Evolutionary conservation across 352 stramenopile genomes (phyloP).

Genomic region (Pythium biforme): DNA sequence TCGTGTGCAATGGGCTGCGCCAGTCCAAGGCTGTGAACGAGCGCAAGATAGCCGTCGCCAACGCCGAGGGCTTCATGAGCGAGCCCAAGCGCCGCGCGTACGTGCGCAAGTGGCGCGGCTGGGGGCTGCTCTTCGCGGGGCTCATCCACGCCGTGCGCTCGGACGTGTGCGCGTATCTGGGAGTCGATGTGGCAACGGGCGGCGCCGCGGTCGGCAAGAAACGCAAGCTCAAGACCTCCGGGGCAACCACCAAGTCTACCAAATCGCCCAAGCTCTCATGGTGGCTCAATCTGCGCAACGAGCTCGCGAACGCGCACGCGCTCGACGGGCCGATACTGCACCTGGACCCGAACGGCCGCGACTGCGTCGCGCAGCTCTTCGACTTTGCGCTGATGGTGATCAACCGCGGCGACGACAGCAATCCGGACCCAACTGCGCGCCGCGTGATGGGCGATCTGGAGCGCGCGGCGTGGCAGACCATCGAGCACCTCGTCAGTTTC

Average conservation of each 20-base stretch:
- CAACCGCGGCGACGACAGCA: conserved; percentile 30
- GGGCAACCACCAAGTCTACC: conserved; percentile 20
- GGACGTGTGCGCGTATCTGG: conserved; percentile 50
- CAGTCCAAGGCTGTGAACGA: conserved; percentile 39
- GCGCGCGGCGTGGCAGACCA: conserved; percentile 63
- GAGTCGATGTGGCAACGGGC: not conserved
- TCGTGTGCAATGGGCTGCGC: conserved; percentile 44
- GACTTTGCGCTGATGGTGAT: conserved; percentile 53
- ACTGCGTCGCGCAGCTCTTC: conserved; percentile 58
- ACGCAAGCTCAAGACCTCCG: conserved; percentile 13
- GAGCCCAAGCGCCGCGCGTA: conserved; percentile 45
- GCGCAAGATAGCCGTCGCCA: conserved; percentile 29
- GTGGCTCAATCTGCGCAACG: conserved; percentile 60
- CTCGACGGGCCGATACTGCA: conserved; percentile 56
- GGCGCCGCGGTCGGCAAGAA: conserved; percentile 11
- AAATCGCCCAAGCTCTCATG: conserved; percentile 38
- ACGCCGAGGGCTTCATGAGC: conserved; percentile 52
- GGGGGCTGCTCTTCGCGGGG: conserved; percentile 55
- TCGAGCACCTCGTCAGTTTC: conserved; percentile 53
- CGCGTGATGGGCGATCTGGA: conserved; percentile 39
- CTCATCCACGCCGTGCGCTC: conserved; percentile 47
- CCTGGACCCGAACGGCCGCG: conserved; percentile 68
- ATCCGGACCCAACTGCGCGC: conserved; percentile 29
- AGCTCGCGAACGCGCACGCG: conserved; percentile 58
- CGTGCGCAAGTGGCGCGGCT: conserved; percentile 73